Percentiles rank a stretch among this genome's conserved stretches.
phyloP scores from a whole-genome alignment of 2,329 filamentous ascomycete species.

The Exophiala viscosa region DNA sequence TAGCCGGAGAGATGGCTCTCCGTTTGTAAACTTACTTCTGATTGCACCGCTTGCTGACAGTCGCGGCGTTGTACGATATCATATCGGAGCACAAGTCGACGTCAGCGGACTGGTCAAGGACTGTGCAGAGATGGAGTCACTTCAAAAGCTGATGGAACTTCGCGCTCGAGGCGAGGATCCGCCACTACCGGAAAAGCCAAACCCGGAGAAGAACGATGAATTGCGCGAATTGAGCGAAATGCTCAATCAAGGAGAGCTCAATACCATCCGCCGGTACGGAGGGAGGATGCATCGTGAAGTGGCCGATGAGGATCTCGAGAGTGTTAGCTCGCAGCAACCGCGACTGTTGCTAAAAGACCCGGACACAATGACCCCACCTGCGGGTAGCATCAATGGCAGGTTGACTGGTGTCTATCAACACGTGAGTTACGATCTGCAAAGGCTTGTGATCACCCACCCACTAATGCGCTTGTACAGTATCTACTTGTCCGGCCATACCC shows the following conservation, averaged over 20 bases:
- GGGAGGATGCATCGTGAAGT: slow-evolving; percentile 60
- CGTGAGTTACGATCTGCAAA: slow-evolving; percentile 39
- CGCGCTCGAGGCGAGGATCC: slow-evolving; percentile 32
- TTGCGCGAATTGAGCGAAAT: slow-evolving; percentile 66
- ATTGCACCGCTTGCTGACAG: slow-evolving; percentile 68
- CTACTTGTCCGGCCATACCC: slow-evolving; percentile 56
- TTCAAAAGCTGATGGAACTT: slow-evolving; percentile 47
- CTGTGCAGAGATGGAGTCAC: slow-evolving; percentile 60
- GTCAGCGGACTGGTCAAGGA: slow-evolving; percentile 66
- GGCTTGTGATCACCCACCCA: not conserved
- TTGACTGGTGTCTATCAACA: slow-evolving; percentile 56
- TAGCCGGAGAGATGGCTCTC: slow-evolving; percentile 68
- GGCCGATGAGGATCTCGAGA: slow-evolving; percentile 39
- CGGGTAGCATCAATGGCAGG: slow-evolving; percentile 37
- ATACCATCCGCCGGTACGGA: slow-evolving; percentile 60
- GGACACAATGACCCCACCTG: slow-evolving; percentile 24
- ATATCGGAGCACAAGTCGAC: slow-evolving; percentile 70
- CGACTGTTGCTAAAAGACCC: slow-evolving; percentile 50
- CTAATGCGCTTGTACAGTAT: slow-evolving; percentile 32
- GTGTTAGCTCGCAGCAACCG: slow-evolving; percentile 36
- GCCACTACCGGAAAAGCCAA: slow-evolving; percentile 25
- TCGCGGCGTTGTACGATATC: slow-evolving; percentile 63
- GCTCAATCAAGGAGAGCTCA: slow-evolving; percentile 65
- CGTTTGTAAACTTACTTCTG: slow-evolving; percentile 75
- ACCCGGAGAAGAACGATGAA: slow-evolving; percentile 51